Evolutionary conservation across 805 yeast genomes (phyloP).

Genomic region (Teunomyces cretensis): DNA sequence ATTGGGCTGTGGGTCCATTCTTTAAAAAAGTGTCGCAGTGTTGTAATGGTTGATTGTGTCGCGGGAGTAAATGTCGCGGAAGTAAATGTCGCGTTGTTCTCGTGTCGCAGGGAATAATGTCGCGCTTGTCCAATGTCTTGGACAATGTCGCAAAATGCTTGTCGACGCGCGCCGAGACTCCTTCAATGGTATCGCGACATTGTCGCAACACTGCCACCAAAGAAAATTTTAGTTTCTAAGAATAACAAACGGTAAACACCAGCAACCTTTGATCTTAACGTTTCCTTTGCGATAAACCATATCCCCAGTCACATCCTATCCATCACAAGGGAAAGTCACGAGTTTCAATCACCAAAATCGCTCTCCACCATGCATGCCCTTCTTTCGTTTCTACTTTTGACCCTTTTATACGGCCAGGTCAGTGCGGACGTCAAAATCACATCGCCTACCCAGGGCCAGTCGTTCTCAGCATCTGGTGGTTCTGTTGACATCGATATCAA

Average conservation of each 20-base stretch:
- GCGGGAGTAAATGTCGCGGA: no score
- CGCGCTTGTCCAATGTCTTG: no score
- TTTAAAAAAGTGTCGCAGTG: no score
- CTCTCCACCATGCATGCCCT: constrained; percentile 3
- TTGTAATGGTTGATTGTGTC: no score
- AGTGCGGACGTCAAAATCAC: constrained; percentile 49
- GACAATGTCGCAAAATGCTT: no score
- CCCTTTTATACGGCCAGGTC: constrained; percentile 13
- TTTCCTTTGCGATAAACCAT: neutral
- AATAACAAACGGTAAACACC: neutral
- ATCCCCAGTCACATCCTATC: no score
- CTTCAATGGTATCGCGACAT: neutral
- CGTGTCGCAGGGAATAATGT: no score
- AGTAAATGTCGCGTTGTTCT: no score
- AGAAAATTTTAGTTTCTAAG: neutral
- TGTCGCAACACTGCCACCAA: neutral
- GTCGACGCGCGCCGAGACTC: no score
- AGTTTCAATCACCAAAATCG: neutral
- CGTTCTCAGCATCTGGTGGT: constrained; percentile 41
- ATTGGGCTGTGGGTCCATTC: no score
- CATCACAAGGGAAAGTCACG: no score
- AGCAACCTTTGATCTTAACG: neutral
- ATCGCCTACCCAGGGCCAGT: constrained; percentile 40
- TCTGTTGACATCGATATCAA: constrained; percentile 27
- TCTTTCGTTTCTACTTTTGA: constrained; percentile 1